A percentile compares a stretch with the other conserved stretches of the same genome.
Evolutionary conservation across 805 yeast genomes (phyloP).

Genomic region (Diddensiella santjacobensis): DNA sequence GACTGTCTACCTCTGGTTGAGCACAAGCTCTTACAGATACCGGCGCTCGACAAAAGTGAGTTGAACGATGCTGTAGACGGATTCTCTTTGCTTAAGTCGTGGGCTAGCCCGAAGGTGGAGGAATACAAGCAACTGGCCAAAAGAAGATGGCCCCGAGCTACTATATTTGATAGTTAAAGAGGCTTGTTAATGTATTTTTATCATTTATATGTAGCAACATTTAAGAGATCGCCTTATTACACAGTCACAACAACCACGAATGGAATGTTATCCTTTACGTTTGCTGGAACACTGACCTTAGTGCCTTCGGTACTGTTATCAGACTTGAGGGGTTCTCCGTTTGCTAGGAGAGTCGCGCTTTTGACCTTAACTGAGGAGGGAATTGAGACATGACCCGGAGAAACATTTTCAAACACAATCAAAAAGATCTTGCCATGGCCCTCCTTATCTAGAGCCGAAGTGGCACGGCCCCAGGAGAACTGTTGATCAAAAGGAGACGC

Average conservation of each 20-base stretch:
- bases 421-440: neutral
- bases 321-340: neutral
- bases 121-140: constrained; percentile 5
- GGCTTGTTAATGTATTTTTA: too few relatives aligned
- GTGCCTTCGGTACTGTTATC: neutral
- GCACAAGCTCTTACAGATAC: constrained; percentile 5
- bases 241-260: neutral
- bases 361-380: neutral
- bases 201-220: too few relatives aligned
- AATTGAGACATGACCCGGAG: neutral
- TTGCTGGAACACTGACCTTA: neutral
- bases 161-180: constrained; percentile 1
- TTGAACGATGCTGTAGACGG: constrained; percentile 6
- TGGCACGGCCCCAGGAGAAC: constrained; percentile 14
- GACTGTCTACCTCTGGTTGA: constrained; percentile 5
- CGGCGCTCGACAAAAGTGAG: neutral
- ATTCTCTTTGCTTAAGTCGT: constrained; percentile 2
- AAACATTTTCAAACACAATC: neutral
- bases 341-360: neutral
- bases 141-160: constrained; percentile 3
- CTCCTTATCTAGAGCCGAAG: neutral
- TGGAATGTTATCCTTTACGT: neutral
- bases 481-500: constrained; percentile 9
- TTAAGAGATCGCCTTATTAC: too few relatives aligned
- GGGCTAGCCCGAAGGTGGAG: constrained; percentile 4